These are phyloP conservation scores for Myriosclerotinia duriaeana DNA, from an alignment of 2,329 filamentous ascomycete species.

Conservation along the genomic window DNA sequence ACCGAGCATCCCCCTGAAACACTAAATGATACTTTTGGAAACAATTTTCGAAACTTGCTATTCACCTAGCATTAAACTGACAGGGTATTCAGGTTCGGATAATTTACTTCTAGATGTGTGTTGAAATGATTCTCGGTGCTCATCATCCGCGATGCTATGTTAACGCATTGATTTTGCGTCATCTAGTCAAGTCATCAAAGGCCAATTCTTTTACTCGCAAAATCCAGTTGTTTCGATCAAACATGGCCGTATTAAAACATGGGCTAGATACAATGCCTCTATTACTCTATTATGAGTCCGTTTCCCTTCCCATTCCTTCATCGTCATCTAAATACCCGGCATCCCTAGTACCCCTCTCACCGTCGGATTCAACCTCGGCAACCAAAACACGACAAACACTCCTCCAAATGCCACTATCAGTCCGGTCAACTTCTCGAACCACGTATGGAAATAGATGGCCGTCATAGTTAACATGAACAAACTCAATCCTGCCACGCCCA, in stretches of 20 bases:
- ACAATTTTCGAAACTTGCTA: background rate
- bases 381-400: slow-evolving; percentile 52
- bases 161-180: background rate
- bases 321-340: slow-evolving; percentile 39
- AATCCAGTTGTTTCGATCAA: background rate
- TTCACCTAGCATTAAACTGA: background rate
- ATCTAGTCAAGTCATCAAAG: too few species aligned
- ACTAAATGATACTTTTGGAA: background rate
- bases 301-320: background rate
- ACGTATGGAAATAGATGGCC: slow-evolving; percentile 96
- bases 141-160: background rate
- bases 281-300: background rate
- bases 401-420: slow-evolving; percentile 48
- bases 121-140: background rate
- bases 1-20: slow-evolving; percentile 18
- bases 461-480: slow-evolving; percentile 99
- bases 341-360: slow-evolving; percentile 50
- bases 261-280: background rate
- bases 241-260: background rate
- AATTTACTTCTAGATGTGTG: background rate
- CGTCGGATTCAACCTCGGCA: slow-evolving; percentile 47
- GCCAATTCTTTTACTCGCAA: too few species aligned
- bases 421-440: slow-evolving; percentile 79
- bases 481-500: slow-evolving; percentile 66
- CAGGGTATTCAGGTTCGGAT: background rate